Conservation (phyloP, 805 yeast species). For the Nakazawaea peltata region DNA sequence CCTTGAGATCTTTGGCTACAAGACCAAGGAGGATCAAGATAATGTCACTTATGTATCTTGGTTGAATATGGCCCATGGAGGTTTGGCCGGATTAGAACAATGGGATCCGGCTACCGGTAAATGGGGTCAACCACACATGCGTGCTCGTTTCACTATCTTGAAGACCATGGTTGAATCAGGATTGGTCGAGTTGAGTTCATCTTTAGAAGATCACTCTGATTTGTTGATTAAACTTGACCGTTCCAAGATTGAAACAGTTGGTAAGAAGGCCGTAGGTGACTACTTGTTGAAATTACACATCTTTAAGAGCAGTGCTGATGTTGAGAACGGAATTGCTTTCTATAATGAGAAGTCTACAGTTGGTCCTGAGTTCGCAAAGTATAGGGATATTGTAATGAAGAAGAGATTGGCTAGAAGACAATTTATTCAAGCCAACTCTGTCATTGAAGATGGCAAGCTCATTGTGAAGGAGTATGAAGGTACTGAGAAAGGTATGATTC, state of each 20-base stretch:
- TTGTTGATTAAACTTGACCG: slow-evolving; percentile 52
- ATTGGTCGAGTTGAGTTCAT: slow-evolving; percentile 46
- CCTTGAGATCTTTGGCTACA: slow-evolving; percentile 66
- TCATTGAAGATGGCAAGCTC: slow-evolving; percentile 33
- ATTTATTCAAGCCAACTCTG: slow-evolving; percentile 75
- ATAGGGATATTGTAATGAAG: slow-evolving; percentile 57
- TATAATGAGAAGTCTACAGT: slow-evolving; percentile 66
- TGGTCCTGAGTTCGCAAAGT: slow-evolving; percentile 51
- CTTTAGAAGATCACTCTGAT: slow-evolving; percentile 46
- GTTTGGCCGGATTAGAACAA: slow-evolving; percentile 71
- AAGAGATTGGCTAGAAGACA: slow-evolving; percentile 82
- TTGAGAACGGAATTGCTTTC: slow-evolving; percentile 51
- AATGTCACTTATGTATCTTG: slow-evolving; percentile 61
- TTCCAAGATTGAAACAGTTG: slow-evolving; percentile 55
- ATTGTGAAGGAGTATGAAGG: slow-evolving; percentile 69
- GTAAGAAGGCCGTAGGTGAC: slow-evolving; percentile 66
- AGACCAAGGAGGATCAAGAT: slow-evolving; percentile 47
- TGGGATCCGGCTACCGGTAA: slow-evolving; percentile 78
- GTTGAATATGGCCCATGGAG: slow-evolving; percentile 83
- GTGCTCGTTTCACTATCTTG: slow-evolving; percentile 81
- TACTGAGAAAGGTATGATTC: slow-evolving; percentile 67
- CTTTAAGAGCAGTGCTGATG: slow-evolving; percentile 73
- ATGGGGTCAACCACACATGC: slow-evolving; percentile 97
- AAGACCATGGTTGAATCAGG: slow-evolving; percentile 62
- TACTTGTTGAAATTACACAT: slow-evolving; percentile 68